Conservation (phyloP, 495 filamentous ascomycete species). For the Penicillium simplicissimum region DNA sequence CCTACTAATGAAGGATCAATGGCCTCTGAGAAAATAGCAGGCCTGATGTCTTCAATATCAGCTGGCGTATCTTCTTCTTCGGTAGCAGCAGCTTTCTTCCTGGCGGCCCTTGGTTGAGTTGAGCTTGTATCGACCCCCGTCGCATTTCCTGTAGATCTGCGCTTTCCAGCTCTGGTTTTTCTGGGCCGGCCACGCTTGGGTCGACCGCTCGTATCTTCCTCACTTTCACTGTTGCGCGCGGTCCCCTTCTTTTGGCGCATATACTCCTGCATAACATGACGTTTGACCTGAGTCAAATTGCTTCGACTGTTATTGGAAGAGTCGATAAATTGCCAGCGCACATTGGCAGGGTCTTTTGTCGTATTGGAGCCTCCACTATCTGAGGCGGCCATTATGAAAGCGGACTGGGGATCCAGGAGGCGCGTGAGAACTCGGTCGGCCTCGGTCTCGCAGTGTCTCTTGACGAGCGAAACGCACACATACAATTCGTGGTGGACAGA, state of each 20-base stretch:
- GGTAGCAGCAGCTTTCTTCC: not conserved
- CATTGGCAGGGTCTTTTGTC: conserved; percentile 12
- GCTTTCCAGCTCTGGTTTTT: conserved; percentile 15
- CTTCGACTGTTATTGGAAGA: conserved; percentile 39
- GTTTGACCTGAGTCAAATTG: conserved; percentile 46
- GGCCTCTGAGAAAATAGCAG: not conserved
- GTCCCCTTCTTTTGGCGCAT: conserved; percentile 43
- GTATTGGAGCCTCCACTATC: not conserved
- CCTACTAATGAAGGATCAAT: not conserved
- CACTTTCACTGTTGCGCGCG: conserved; percentile 25
- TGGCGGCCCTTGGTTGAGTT: not conserved
- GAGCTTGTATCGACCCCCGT: not conserved
- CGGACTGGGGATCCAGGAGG: not conserved
- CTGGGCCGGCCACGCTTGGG: conserved; percentile 26
- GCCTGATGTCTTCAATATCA: conserved; percentile 9
- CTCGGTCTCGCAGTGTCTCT: not conserved
- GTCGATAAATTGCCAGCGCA: conserved; percentile 48
- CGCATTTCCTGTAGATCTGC: conserved; percentile 10
- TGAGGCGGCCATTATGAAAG: conserved; percentile 21
- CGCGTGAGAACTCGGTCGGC: not conserved
- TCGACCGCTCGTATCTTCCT: conserved; percentile 15
- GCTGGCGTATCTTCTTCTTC: conserved; percentile 6
- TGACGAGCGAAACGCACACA: no score
- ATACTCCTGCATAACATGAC: conserved; percentile 51
- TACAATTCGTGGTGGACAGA: not conserved